Conservation (phyloP, 208 protist genomes). For the Willaertia magna region DNA sequence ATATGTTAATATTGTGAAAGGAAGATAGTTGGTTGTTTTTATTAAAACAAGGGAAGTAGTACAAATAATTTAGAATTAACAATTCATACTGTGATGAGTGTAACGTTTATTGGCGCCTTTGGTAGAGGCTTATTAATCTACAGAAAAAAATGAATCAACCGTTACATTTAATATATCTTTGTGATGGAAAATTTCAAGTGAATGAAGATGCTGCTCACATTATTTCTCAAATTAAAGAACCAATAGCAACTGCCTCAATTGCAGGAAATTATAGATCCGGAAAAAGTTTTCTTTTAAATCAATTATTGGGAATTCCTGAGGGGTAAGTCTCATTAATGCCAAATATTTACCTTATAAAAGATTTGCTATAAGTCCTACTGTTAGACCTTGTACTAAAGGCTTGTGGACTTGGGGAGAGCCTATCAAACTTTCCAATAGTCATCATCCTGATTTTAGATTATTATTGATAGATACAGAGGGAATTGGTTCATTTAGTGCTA, state of each 20-base stretch:
- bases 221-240: background rate
- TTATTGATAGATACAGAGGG: conserved; percentile 30
- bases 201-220: background rate
- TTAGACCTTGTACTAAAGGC: conserved; percentile 30
- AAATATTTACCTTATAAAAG: background rate
- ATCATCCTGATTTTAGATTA: background rate
- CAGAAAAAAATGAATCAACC: no score
- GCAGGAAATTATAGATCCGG: conserved; percentile 30
- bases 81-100: no score
- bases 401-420: conserved; percentile 28
- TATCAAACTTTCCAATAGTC: background rate
- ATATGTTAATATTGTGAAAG: no score
- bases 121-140: no score
- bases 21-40: no score
- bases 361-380: conserved; percentile 20
- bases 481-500: conserved; percentile 6
- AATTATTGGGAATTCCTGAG: background rate
- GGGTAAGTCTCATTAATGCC: background rate
- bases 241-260: conserved; percentile 15
- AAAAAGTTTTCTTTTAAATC: conserved; percentile 32
- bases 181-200: background rate
- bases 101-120: no score
- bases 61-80: no score
- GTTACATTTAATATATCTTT: background rate
- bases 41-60: no score